These are phyloP conservation scores for Exidia glandulosa DNA, from an alignment of 768 basidiomycete species.

Conservation along the genomic window DNA sequence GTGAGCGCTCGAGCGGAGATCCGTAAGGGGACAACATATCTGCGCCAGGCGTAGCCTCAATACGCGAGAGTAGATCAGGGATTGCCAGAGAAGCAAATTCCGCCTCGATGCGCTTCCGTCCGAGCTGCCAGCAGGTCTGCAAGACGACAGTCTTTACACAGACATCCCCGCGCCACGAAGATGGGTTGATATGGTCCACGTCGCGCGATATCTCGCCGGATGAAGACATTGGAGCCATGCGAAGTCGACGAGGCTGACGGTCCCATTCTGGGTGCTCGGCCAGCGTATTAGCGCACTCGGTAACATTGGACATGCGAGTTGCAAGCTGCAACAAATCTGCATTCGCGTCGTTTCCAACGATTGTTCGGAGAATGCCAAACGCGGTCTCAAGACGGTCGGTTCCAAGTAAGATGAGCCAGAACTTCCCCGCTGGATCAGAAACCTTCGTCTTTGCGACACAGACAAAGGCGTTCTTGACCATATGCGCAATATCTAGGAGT, in stretches of 20 bases:
- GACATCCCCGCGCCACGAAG: slow-evolving; percentile 24
- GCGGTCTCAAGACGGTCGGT: slow-evolving; percentile 26
- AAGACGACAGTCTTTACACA: slow-evolving; percentile 15
- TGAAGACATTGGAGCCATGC: not conserved
- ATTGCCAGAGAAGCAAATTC: not conserved
- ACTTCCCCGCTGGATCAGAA: slow-evolving; percentile 19
- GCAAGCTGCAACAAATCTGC: slow-evolving; percentile 13
- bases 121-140: slow-evolving; percentile 7
- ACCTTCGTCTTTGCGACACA: slow-evolving; percentile 28
- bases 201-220: slow-evolving; percentile 6
- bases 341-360: slow-evolving; percentile 1
- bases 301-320: slow-evolving; percentile 18
- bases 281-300: slow-evolving; percentile 24
- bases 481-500: slow-evolving; percentile 23
- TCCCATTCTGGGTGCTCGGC: slow-evolving; percentile 30
- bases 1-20: not conserved
- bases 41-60: not conserved
- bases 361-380: slow-evolving; percentile 11
- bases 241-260: slow-evolving; percentile 21
- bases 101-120: not conserved
- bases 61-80: not conserved
- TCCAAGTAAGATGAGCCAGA: slow-evolving; percentile 27
- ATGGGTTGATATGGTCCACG: slow-evolving; percentile 26
- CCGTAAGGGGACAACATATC: not conserved
- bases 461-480: slow-evolving; percentile 29